These are phyloP conservation scores for Termitomyces sp. DNA, from an alignment of 768 basidiomycete species.

Conservation along the genomic window DNA sequence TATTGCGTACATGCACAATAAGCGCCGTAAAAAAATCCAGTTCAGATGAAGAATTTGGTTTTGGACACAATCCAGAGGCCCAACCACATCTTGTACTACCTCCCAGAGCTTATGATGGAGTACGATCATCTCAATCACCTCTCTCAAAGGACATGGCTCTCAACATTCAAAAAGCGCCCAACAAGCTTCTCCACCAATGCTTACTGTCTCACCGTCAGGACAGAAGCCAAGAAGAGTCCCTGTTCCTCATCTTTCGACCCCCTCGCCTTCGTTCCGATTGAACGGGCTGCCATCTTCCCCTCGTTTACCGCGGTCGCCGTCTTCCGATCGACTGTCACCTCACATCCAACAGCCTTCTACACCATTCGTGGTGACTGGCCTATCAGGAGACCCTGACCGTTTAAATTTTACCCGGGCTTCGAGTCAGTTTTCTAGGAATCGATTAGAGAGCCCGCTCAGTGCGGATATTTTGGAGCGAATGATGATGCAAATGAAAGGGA, in stretches of 20 bases:
- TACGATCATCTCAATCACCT: conserved; percentile 3
- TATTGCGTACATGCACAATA: conserved; percentile 2
- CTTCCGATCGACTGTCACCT: neutral
- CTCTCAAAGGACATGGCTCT: neutral
- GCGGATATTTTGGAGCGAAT: conserved; percentile 9
- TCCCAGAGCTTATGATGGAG: conserved; percentile 7
- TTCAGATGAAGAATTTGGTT: conserved; percentile 10
- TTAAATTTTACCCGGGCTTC: neutral
- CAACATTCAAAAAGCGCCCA: neutral
- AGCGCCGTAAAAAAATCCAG: neutral
- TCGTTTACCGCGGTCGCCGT: conserved; percentile 2
- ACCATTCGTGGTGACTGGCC: neutral
- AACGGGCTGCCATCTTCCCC: conserved; percentile 9
- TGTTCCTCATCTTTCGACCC: conserved; percentile 1
- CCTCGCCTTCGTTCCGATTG: conserved; percentile 1
- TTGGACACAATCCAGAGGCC: conserved; percentile 5
- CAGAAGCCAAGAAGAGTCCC: conserved; percentile 5
- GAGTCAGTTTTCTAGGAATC: neutral
- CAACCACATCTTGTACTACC: conserved; percentile 3
- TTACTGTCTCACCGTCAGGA: conserved; percentile 6
- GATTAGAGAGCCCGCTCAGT: conserved; percentile 2
- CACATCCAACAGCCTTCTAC: neutral
- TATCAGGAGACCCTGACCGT: neutral
- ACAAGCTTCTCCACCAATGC: conserved; percentile 1
- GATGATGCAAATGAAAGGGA: conserved; percentile 12